These are phyloP conservation scores for Lathyrus oleraceus DNA, from an alignment of 306 rosid genomes.

Conservation along the genomic window DNA sequence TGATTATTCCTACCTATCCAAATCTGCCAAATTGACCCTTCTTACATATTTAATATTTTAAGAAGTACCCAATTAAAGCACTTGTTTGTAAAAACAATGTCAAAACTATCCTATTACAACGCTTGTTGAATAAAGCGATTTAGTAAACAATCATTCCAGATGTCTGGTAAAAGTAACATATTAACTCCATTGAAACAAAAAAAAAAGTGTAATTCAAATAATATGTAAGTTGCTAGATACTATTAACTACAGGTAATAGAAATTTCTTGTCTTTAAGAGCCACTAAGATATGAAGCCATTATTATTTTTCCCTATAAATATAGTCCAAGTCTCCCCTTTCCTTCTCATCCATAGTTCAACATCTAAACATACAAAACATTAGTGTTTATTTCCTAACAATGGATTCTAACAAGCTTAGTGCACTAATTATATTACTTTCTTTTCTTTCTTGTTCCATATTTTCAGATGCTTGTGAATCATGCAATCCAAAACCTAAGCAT, in stretches of 20 bases:
- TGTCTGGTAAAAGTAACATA: too few relatives aligned
- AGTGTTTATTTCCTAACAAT: not conserved
- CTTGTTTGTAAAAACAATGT: too few relatives aligned
- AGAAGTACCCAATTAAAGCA: too few relatives aligned
- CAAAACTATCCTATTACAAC: too few relatives aligned
- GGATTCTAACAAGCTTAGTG: conserved; percentile 57
- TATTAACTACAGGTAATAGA: not conserved
- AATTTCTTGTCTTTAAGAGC: not conserved
- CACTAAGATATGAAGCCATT: not conserved
- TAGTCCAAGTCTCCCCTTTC: not conserved
- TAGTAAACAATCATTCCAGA: too few relatives aligned
- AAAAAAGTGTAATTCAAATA: too few relatives aligned
- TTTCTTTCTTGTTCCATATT: conserved; percentile 46
- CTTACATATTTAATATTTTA: too few relatives aligned
- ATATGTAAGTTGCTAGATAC: too few relatives aligned
- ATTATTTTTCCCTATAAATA: conserved; percentile 47
- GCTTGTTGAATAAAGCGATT: too few relatives aligned
- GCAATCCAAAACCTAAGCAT: conserved; percentile 27
- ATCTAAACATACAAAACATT: not conserved
- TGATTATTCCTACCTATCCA: too few relatives aligned
- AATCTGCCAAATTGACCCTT: too few relatives aligned
- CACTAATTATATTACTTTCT: conserved; percentile 49
- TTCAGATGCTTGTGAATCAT: conserved; percentile 45
- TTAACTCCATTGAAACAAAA: too few relatives aligned
- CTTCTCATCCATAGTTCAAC: conserved; percentile 15